A percentile compares a stretch with the other conserved stretches of the same genome.
phyloP scores from a whole-genome alignment of 208 protist genomes.

The Crithidia thermophila region DNA sequence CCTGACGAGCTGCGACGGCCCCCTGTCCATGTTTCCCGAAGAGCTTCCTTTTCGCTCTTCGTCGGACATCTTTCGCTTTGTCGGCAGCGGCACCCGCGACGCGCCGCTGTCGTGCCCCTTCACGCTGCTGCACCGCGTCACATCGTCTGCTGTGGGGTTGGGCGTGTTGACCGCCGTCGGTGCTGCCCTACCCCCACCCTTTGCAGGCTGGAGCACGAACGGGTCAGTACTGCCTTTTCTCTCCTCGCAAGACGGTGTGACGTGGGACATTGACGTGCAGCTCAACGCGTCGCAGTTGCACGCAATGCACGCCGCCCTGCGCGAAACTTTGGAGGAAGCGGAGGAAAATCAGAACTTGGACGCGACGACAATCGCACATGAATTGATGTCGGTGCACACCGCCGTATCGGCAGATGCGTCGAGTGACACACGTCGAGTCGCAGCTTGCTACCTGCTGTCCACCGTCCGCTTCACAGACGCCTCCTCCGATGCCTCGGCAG shows the following conservation, averaged over 20 bases:
- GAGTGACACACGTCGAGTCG: background rate
- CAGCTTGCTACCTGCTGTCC: conserved; percentile 25
- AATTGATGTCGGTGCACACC: conserved; percentile 9
- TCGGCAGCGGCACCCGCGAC: conserved; percentile 27
- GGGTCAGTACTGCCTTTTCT: background rate
- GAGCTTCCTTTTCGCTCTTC: background rate
- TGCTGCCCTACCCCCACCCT: background rate
- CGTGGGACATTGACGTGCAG: conserved; percentile 28
- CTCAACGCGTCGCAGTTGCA: conserved; percentile 31
- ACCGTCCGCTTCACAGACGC: background rate
- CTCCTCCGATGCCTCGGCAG: background rate
- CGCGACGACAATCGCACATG: conserved; percentile 19
- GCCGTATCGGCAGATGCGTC: too few species aligned
- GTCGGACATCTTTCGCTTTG: conserved; percentile 19
- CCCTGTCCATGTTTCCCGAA: conserved; percentile 4
- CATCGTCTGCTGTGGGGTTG: conserved; percentile 15
- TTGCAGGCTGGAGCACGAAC: background rate
- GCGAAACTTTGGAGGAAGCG: background rate
- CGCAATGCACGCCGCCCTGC: conserved; percentile 23
- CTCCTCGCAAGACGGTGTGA: background rate
- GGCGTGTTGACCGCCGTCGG: background rate
- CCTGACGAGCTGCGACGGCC: conserved; percentile 10
- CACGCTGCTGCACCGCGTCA: conserved; percentile 23
- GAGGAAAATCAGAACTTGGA: background rate
- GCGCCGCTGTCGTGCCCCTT: conserved; percentile 26